Evolutionary conservation across 495 filamentous ascomycete genomes (phyloP).

Genomic region (Lasiosphaeria ovina): DNA sequence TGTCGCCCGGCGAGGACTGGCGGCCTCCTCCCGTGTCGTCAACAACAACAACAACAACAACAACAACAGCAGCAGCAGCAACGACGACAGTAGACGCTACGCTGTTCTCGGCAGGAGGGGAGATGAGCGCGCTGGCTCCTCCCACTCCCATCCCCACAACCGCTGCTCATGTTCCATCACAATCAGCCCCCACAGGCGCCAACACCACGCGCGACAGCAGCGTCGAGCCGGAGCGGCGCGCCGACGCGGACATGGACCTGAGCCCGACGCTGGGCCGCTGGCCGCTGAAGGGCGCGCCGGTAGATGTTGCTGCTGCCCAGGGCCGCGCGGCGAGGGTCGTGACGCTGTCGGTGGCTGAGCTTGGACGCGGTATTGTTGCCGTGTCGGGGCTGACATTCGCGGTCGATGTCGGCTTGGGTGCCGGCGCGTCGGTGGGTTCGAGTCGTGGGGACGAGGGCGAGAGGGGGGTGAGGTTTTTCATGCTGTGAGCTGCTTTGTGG

Average conservation of each 20-base stretch:
- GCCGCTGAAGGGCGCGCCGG: background rate
- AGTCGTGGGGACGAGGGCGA: background rate
- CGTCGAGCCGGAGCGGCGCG: too few species aligned
- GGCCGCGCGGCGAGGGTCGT: background rate
- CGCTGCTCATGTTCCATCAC: too few species aligned
- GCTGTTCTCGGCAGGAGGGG: background rate
- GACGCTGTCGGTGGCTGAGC: conserved; percentile 12
- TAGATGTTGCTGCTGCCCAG: background rate
- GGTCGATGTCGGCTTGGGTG: conserved; percentile 19
- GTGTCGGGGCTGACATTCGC: conserved; percentile 27
- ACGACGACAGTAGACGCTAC: background rate
- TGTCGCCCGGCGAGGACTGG: conserved; percentile 15
- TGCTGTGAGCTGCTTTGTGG: conserved; percentile 9
- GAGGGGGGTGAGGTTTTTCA: conserved; percentile 13
- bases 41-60: background rate
- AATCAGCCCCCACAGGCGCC: background rate
- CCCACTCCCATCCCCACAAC: too few species aligned
- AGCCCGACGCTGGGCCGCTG: conserved; percentile 30
- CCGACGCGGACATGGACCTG: conserved; percentile 24
- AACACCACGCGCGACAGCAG: too few species aligned
- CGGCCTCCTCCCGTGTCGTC: conserved; percentile 2
- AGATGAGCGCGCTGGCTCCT: background rate
- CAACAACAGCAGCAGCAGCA: background rate
- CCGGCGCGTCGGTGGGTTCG: too few species aligned
- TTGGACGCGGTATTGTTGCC: conserved; percentile 9